These are phyloP conservation scores for Cordyceps javanica DNA, from an alignment of 2,329 filamentous ascomycete genomes.

Conservation along the genomic window DNA sequence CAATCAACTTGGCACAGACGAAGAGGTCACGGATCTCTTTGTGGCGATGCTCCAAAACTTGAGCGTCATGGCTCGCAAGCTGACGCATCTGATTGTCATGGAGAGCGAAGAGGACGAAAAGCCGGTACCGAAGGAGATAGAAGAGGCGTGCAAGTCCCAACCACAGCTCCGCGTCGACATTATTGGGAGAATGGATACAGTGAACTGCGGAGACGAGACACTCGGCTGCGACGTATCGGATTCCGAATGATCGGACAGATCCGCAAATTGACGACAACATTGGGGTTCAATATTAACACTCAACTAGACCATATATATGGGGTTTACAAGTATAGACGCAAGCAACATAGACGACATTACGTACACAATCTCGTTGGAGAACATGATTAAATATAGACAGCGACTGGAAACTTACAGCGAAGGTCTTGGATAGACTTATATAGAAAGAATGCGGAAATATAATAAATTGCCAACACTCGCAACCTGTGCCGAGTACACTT, in stretches of 20 bases:
- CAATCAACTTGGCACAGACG: conserved; percentile 39
- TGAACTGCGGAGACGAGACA: not conserved
- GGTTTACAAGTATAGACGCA: not conserved
- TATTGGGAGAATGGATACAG: conserved; percentile 22
- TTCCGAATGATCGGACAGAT: not conserved
- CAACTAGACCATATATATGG: not conserved
- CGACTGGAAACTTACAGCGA: not conserved
- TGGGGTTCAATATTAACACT: not conserved
- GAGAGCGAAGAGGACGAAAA: conserved; percentile 24
- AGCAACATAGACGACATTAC: not conserved
- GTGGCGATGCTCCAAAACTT: conserved; percentile 34
- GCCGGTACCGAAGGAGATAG: conserved; percentile 27
- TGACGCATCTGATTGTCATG: conserved; percentile 32
- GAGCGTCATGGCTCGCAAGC: conserved; percentile 29
- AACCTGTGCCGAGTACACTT: not conserved
- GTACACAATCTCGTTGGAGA: not conserved
- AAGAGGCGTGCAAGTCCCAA: conserved; percentile 29
- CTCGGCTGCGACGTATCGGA: not conserved
- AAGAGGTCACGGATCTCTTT: conserved; percentile 40
- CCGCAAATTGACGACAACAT: not conserved
- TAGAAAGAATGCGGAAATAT: not conserved
- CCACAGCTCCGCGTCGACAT: conserved; percentile 27
- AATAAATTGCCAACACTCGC: no score
- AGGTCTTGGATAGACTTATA: not conserved
- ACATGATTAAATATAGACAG: not conserved